A percentile compares a stretch with the other conserved stretches of the same genome.
phyloP scores from a whole-genome alignment of 2,329 filamentous ascomycete species.

The Fusarium goolgardi region DNA sequence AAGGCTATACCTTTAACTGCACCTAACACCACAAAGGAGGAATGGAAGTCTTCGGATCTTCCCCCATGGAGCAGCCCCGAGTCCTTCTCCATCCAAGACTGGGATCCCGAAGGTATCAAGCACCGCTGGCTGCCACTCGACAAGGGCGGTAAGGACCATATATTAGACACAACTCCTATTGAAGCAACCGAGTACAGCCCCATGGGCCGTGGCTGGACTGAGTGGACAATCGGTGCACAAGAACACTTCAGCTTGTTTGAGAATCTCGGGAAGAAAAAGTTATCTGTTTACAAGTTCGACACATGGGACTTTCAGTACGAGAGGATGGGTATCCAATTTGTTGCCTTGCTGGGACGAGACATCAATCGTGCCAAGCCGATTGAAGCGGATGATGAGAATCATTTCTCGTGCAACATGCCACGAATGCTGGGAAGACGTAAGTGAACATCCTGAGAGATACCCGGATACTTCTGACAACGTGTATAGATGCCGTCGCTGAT shows the following conservation, averaged over 20 bases:
- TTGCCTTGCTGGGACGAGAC: conserved; percentile 64
- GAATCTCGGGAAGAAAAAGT: conserved; percentile 60
- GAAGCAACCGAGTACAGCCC: conserved; percentile 60
- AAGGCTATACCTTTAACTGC: conserved; percentile 43
- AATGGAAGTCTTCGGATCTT: conserved; percentile 56
- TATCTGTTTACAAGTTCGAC: conserved; percentile 61
- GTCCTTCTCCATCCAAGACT: conserved; percentile 48
- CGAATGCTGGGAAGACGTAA: conserved; percentile 53
- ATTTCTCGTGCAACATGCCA: conserved; percentile 56
- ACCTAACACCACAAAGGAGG: conserved; percentile 26
- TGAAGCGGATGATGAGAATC: conserved; percentile 59
- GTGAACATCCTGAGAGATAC: not conserved
- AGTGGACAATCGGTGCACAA: conserved; percentile 64
- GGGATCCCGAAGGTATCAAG: conserved; percentile 53
- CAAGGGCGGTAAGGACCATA: conserved; percentile 49
- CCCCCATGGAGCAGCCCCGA: conserved; percentile 50
- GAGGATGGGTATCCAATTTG: conserved; percentile 65
- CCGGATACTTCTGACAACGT: conserved; percentile 19
- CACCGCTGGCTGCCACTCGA: conserved; percentile 64
- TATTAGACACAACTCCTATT: conserved; percentile 60
- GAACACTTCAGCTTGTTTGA: conserved; percentile 62
- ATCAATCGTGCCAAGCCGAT: conserved; percentile 61
- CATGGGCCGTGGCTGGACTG: conserved; percentile 57
- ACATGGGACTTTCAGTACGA: conserved; percentile 62
- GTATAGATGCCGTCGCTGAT: conserved; percentile 60